Percentiles rank a stretch among this genome's conserved stretches.
Evolutionary conservation across 305 asterid genomes (phyloP).

Genomic region (Fraxinus latifolia): DNA sequence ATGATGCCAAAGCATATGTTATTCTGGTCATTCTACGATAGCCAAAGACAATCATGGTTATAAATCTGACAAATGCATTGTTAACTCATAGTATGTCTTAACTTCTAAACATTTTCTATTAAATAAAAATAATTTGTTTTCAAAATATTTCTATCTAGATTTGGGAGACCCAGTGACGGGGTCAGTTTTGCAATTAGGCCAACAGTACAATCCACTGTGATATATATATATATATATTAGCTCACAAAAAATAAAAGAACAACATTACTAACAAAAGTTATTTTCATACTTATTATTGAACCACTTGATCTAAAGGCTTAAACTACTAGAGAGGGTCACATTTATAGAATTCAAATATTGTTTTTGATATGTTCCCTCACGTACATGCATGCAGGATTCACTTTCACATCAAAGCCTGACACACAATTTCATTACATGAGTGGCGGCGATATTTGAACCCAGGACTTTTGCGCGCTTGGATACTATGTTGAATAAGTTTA

Average conservation of each 20-base stretch:
- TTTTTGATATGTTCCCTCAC: neutral
- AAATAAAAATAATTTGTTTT: neutral
- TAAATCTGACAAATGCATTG: neutral
- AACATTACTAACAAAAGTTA: neutral
- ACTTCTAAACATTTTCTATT: neutral
- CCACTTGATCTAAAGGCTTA: neutral
- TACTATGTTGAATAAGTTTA: neutral
- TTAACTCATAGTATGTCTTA: neutral
- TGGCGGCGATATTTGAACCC: neutral
- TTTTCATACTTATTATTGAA: neutral
- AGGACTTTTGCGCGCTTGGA: neutral
- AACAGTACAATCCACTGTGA: neutral
- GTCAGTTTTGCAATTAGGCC: neutral
- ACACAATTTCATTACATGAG: neutral
- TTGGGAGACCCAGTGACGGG: neutral
- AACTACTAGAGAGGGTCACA: neutral
- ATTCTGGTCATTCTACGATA: neutral
- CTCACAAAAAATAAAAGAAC: neutral
- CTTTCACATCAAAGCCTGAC: neutral
- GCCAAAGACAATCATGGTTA: neutral
- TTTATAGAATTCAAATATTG: neutral
- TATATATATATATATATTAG: neutral
- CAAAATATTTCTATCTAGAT: slow-evolving; percentile 1
- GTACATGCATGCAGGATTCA: neutral
- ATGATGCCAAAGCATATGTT: neutral